phyloP scores from a whole-genome alignment of 768 basidiomycete species.

The Lentinula aciculospora region DNA sequence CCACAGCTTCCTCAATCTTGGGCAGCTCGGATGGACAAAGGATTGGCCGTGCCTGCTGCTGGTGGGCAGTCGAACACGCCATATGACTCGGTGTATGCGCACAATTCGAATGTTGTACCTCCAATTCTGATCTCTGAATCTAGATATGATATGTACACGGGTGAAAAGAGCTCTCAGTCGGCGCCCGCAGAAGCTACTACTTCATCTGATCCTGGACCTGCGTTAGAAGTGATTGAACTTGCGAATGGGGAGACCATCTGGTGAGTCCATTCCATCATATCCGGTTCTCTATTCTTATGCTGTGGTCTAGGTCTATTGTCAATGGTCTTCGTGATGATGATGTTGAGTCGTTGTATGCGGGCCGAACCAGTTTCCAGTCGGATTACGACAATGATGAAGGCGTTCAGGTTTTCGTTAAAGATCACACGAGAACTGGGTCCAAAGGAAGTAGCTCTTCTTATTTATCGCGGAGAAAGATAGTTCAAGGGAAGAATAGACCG shows the following conservation, averaged over 20 bases:
- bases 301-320: slow-evolving; percentile 64
- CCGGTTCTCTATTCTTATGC: slow-evolving; percentile 11
- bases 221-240: slow-evolving; percentile 74
- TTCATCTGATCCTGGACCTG: slow-evolving; percentile 37
- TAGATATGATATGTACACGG: slow-evolving; percentile 79
- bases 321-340: slow-evolving; percentile 79
- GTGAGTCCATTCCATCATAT: slow-evolving; percentile 33
- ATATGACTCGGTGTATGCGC: slow-evolving; percentile 74
- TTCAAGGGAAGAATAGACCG: slow-evolving; percentile 55
- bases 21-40: slow-evolving; percentile 32
- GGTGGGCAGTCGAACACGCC: slow-evolving; percentile 65
- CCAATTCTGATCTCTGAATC: slow-evolving; percentile 16
- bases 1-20: slow-evolving; percentile 56
- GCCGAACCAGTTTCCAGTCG: slow-evolving; percentile 68
- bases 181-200: slow-evolving; percentile 19
- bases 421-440: slow-evolving; percentile 61
- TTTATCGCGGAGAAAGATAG: slow-evolving; percentile 52
- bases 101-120: slow-evolving; percentile 14
- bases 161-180: slow-evolving; percentile 34
- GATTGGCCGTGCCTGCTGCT: slow-evolving; percentile 30
- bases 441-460: slow-evolving; percentile 64
- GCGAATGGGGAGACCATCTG: slow-evolving; percentile 88
- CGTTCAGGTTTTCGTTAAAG: slow-evolving; percentile 73
- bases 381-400: slow-evolving; percentile 59
- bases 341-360: slow-evolving; percentile 59